Evolutionary conservation across 768 basidiomycete genomes (phyloP).

Genomic region (Candolleomyces aberdarensis): DNA sequence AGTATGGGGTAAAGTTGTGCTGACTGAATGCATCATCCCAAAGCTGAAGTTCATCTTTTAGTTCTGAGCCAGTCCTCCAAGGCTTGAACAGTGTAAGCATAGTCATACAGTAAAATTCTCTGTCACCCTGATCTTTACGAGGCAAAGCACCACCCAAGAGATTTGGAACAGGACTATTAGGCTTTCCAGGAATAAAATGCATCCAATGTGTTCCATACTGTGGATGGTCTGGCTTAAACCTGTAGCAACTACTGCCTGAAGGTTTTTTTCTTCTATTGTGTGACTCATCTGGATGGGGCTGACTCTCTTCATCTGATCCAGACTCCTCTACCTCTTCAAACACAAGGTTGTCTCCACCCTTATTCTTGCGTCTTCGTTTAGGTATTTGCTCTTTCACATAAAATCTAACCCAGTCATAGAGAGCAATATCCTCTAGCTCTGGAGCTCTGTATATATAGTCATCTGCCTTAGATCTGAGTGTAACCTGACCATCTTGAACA

Average conservation of each 20-base stretch:
- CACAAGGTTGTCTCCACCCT: not conserved
- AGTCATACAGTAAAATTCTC: not conserved
- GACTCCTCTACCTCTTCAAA: not conserved
- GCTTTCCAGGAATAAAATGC: slow-evolving; percentile 4
- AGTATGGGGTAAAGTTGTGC: not conserved
- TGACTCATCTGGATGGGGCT: not conserved
- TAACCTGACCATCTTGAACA: slow-evolving; percentile 11
- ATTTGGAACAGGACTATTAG: slow-evolving; percentile 7
- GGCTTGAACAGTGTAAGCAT: not conserved
- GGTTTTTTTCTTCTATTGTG: not conserved
- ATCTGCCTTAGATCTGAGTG: slow-evolving; percentile 22
- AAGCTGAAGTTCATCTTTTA: not conserved
- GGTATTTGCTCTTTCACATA: slow-evolving; percentile 10
- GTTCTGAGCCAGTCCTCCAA: not conserved
- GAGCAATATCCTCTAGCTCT: slow-evolving; percentile 11
- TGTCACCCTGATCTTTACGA: not conserved
- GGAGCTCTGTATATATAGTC: slow-evolving; percentile 29
- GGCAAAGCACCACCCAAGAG: not conserved
- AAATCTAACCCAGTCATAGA: slow-evolving; percentile 26
- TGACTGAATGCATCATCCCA: not conserved
- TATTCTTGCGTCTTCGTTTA: not conserved
- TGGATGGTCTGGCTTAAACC: slow-evolving; percentile 20
- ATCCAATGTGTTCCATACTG: slow-evolving; percentile 18
- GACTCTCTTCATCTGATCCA: not conserved
- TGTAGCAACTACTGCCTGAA: not conserved